These are phyloP conservation scores for Dendrobium nobile DNA, from an alignment of 106 monocot species.

Conservation along the genomic window DNA sequence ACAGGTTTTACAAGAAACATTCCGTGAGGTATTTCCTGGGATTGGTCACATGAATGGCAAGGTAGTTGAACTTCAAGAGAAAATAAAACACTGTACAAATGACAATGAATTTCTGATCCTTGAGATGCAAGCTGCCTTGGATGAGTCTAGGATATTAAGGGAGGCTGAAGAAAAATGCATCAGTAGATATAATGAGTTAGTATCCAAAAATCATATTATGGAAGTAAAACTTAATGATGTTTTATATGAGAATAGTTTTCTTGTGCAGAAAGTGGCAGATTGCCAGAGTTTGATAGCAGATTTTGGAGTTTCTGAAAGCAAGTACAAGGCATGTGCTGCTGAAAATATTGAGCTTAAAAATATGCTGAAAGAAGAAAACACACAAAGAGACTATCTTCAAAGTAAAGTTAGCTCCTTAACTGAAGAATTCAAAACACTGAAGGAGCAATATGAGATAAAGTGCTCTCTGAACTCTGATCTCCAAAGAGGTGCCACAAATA, in stretches of 20 bases:
- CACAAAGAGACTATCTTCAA: conserved; percentile 35
- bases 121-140: conserved; percentile 32
- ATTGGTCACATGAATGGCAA: conserved; percentile 32
- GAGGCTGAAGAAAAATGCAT: conserved; percentile 39
- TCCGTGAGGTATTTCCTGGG: conserved; percentile 28
- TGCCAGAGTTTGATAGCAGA: conserved; percentile 32
- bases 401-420: conserved; percentile 21
- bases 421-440: conserved; percentile 39
- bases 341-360: conserved; percentile 49
- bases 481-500: conserved; percentile 19
- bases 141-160: conserved; percentile 34
- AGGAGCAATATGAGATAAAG: conserved; percentile 33
- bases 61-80: conserved; percentile 30
- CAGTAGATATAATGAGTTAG: conserved; percentile 55
- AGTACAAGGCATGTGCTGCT: conserved; percentile 34
- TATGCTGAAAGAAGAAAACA: conserved; percentile 50
- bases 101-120: conserved; percentile 34
- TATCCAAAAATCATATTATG: conserved; percentile 36
- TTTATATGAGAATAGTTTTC: conserved; percentile 41
- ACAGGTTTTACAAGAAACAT: conserved; percentile 52
- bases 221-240: conserved; percentile 49
- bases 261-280: conserved; percentile 41
- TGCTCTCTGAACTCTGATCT: conserved; percentile 36
- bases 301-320: conserved; percentile 28
- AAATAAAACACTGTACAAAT: conserved; percentile 37